Conservation (phyloP, 2,329 filamentous ascomycete species). For the Setomelanomma holmii region DNA sequence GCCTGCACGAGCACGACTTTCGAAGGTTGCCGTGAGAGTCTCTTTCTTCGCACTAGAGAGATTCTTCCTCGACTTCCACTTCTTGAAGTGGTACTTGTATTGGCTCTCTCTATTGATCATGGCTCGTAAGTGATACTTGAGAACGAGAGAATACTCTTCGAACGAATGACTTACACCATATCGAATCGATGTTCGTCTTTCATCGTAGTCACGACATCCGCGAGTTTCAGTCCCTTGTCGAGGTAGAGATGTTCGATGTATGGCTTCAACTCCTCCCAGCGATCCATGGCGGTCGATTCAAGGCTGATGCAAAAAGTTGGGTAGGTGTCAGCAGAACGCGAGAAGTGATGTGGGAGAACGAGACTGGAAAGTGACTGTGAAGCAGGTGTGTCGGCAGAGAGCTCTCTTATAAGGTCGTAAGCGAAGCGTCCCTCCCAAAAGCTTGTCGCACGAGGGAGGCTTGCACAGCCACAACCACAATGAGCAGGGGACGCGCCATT, state of each 20-base stretch:
- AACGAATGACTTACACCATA: constrained; percentile 16
- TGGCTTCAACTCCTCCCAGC: constrained; percentile 22
- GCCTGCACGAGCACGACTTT: constrained; percentile 22
- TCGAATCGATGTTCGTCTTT: constrained; percentile 18
- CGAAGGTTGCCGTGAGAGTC: constrained; percentile 13
- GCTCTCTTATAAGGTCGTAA: too few relatives aligned
- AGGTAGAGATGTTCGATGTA: constrained; percentile 20
- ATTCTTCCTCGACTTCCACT: constrained; percentile 42
- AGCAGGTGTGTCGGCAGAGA: too few relatives aligned
- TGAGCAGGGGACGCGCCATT: not conserved
- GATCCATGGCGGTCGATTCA: not conserved
- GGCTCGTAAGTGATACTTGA: too few relatives aligned
- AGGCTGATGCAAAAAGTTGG: not conserved
- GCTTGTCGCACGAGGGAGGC: too few relatives aligned
- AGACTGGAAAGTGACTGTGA: too few relatives aligned
- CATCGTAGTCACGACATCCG: not conserved
- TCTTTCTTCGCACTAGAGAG: constrained; percentile 28
- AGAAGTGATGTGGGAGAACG: too few relatives aligned
- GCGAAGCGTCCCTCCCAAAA: too few relatives aligned
- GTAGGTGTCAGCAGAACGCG: too few relatives aligned
- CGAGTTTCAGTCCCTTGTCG: constrained; percentile 11
- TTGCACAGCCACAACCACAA: too few relatives aligned
- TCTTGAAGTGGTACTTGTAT: constrained; percentile 45
- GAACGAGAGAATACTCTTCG: too few relatives aligned
- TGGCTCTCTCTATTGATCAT: constrained; percentile 31